Base-by-base conservation (phyloP, 495 filamentous ascomycete genomes). In the Neurospora sp. region DNA sequence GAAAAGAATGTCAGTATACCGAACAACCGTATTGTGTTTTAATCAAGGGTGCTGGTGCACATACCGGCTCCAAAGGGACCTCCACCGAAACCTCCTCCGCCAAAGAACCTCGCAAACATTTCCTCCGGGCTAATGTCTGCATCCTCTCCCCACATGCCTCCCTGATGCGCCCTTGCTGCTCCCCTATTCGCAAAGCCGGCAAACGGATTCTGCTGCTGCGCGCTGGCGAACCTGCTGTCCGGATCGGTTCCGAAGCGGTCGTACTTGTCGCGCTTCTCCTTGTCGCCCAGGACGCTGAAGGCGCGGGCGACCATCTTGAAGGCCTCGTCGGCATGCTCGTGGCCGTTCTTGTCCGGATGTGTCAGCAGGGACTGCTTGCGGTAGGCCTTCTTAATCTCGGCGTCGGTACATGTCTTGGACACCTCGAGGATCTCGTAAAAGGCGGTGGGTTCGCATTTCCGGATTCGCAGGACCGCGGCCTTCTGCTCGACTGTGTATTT, bases 321-420 rank as follows among this genome's bases (percentile, higher is more conserved):
- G 31, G 96, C 96, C 83, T 99, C 96, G 81, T 97, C 96, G 71
- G 96, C 94, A 41, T 94, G 90, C 39, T 95, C 92, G 81, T 97
- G 94, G n/a, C 93, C 94, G 84, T 98, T 99, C 86, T 99, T 94
- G 88, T 97, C 95, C 74, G 96, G 96, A 83, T 99, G 96, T 75
- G 96, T 94, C 74, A 91, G 86, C 73, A 99, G 82, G 72, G 92
- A 93, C 75, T 93, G 87, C 79, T 97, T 98, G 78, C 92, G 89
- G 84, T 99, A 99, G 14, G 96, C 94, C 80, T 96, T 94, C 78
- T 98, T 99, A 81, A 99, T 91, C 76, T 96, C 93, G 69, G 84
- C 84, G 68, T 96, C 91, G 22, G 87, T 89, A 71, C 91, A 92
- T 53, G 90, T 86, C 37, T 85, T 85, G 68, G 83, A 82, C 40